Base-by-base conservation (phyloP, 31 red algal genomes). In the Asparagopsis taxiformis region DNA sequence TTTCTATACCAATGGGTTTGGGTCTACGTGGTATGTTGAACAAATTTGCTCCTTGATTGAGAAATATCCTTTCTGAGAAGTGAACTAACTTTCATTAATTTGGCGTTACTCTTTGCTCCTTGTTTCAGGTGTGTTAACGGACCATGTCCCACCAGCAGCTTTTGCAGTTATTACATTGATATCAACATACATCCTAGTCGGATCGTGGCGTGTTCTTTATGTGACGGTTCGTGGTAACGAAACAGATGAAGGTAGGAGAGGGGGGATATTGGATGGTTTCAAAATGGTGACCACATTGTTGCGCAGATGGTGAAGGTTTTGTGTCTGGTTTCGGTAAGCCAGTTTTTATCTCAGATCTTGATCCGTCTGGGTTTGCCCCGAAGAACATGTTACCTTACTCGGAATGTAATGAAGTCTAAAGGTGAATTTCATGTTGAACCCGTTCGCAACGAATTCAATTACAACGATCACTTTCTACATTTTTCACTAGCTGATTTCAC, bases 281-380 rank as follows among this genome's bases (percentile, higher is more conserved):
- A 70, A 43, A 13, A 94, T 94, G 91, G 77, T 94, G 24, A 58
- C 72, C 30, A 94, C 91, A 11, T 68, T 94, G 55, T 36, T 94
- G 16, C 56, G 91, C 19, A 44, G 91, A 43, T 94, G 91, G 91
- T 94, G 56, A 76, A 53, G n/a, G 32, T 63, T 23, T 17, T 31
- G 24, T n/a, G 52, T 33, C 29, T 50, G 46, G 7, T 51, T 31
- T 50, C 46, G n/a, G n/a, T n/a, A 50, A 50, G 46, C 46, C 46
- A 50, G 13, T 13, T 50, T 17, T 13, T 17, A 13, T 50, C 17
- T 50, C 17, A 17, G 13, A 50, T 39, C 31, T 52, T 19, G 29
- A 32, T 39, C 20, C 31, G 19, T 26, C 20, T 25, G 51, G 65
- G 44, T 39, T 39, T 44, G 50, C 3, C 21, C 37, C 30, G 41